phyloP scores from a whole-genome alignment of 768 basidiomycete species.

The Mycena vitilis region DNA sequence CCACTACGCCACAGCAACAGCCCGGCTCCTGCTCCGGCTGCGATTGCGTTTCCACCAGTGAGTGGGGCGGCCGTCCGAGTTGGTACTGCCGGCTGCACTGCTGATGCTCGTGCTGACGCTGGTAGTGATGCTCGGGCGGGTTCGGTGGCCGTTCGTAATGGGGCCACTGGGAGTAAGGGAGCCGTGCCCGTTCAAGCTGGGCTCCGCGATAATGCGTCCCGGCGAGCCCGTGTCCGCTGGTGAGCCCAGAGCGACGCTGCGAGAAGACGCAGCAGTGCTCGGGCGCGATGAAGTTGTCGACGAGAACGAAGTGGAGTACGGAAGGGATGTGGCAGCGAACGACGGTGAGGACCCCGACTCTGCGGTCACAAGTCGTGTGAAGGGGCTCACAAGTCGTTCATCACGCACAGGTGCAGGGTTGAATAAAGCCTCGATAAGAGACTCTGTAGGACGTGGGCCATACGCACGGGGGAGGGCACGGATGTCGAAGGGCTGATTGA shows the following conservation, averaged over 20 bases:
- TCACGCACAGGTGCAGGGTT: constrained; percentile 71
- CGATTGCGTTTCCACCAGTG: constrained; percentile 35
- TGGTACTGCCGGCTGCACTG: constrained; percentile 10
- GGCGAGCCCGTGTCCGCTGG: constrained; percentile 12
- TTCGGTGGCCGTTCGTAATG: constrained; percentile 13
- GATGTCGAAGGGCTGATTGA: constrained; percentile 47
- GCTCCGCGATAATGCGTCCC: not conserved
- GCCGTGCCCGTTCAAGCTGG: constrained; percentile 9
- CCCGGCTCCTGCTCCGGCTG: constrained; percentile 22
- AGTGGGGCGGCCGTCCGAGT: not conserved
- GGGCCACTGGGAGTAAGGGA: constrained; percentile 21
- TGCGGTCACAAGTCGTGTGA: constrained; percentile 43
- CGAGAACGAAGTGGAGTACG: constrained; percentile 3
- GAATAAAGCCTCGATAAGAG: constrained; percentile 82
- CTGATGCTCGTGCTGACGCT: constrained; percentile 17
- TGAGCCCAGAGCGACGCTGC: not conserved
- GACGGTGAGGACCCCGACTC: constrained; percentile 24
- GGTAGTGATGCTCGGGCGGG: constrained; percentile 12
- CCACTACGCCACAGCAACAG: constrained; percentile 27
- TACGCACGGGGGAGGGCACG: constrained; percentile 62
- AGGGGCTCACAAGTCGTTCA: constrained; percentile 52
- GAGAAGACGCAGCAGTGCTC: constrained; percentile 21
- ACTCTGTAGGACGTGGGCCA: constrained; percentile 76
- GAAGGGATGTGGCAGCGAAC: constrained; percentile 1
- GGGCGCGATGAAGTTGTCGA: constrained; percentile 22